Base-by-base conservation (phyloP, 208 protist species). In the Leishmania martiniquensis region DNA sequence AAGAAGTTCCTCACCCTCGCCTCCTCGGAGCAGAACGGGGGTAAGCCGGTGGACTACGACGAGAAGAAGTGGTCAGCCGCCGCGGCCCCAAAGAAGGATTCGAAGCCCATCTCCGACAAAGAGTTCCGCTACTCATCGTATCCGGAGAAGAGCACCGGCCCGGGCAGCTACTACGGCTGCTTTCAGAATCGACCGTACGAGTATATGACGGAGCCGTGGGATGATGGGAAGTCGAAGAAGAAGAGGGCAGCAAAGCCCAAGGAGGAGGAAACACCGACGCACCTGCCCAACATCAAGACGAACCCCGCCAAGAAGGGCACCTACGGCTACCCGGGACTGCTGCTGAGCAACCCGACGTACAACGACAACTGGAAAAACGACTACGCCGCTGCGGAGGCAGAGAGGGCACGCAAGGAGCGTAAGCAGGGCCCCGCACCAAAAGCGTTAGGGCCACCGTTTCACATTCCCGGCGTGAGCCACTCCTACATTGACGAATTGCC, bases 251-350 rank as follows among this genome's bases (percentile, higher is more conserved):
- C 62, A 47, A 37, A 57, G 25, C 47, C 13, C 7, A 9, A 12
- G 32, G 47, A 60, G 47, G 87, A 85, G 54, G 55, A 76, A 42
- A 39, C 39, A 29, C 83, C 84, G 72, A 68, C 59, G 25, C 47
- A 81, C n/a, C 82, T 95, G 62, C 91, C 91, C 0, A 97, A 97
- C 76, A 88, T 97, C 77, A 95, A 93, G 69, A 96, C 93, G 12
- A 87, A 85, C 49, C 92, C 84, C 0, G 9, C 81, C 1, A 96
- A 96, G 82, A 97, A 95, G 84, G 93, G 93, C 49, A 96, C 92
- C 15, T 97, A 95, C 75, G 93, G 93, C 68, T 80, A 83, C 47
- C 87, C 90, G 3, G 93, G 93, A 20, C 69, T 88, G 62, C 81
- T 95, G 34, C 85, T 97, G 34, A 80, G 83, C 54, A 91, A 89